phyloP scores from a whole-genome alignment of 1,284 basidiomycete species.

The Boletus sp. region DNA sequence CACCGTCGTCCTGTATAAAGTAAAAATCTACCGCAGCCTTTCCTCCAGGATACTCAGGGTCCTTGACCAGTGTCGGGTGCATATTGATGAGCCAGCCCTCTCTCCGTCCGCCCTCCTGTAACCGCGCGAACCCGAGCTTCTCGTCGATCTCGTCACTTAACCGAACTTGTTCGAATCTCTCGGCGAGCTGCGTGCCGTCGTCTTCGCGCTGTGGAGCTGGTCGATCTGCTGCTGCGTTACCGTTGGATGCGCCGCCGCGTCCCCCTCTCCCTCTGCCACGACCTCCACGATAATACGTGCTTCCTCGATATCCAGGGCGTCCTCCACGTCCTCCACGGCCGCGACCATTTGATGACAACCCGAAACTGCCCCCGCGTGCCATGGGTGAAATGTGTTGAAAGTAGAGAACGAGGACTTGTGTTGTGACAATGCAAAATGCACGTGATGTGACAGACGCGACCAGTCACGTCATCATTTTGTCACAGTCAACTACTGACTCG shows the following conservation, averaged over 20 bases:
- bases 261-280: slow-evolving; percentile 45
- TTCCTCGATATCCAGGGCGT: slow-evolving; percentile 47
- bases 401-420: neutral
- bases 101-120: slow-evolving; percentile 68
- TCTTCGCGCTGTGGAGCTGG: slow-evolving; percentile 70
- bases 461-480: slow-evolving; percentile 14
- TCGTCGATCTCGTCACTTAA: slow-evolving; percentile 88
- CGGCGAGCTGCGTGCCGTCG: slow-evolving; percentile 79
- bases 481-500: too few relatives aligned
- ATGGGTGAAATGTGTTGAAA: slow-evolving; percentile 17
- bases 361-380: slow-evolving; percentile 35
- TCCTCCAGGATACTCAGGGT: slow-evolving; percentile 75
- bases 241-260: slow-evolving; percentile 47
- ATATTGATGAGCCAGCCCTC: slow-evolving; percentile 98
- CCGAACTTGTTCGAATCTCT: slow-evolving; percentile 76
- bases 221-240: slow-evolving; percentile 41
- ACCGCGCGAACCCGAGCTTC: slow-evolving; percentile 82
- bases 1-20: slow-evolving; percentile 96
- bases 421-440: slow-evolving; percentile 5
- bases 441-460: slow-evolving; percentile 31
- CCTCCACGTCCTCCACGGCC: slow-evolving; percentile 43
- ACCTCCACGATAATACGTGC: slow-evolving; percentile 36
- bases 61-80: slow-evolving; percentile 92
- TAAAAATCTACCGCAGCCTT: slow-evolving; percentile 94
- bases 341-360: slow-evolving; percentile 32